Evolutionary conservation across 2,329 filamentous ascomycete species (phyloP).

Genomic region (Aspergillus bombycis): DNA sequence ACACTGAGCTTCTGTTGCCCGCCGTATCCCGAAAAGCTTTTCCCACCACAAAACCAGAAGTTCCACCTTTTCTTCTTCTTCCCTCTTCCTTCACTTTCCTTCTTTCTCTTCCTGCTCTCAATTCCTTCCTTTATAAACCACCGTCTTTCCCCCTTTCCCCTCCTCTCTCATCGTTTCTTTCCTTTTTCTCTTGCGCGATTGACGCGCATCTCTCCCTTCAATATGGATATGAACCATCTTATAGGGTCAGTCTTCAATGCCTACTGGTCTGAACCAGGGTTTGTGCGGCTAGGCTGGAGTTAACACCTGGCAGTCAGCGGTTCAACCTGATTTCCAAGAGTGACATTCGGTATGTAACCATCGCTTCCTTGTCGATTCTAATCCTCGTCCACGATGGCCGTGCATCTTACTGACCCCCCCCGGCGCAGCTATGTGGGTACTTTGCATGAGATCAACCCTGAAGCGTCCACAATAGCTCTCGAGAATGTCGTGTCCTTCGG

Average conservation of each 20-base stretch:
- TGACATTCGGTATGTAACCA: constrained; percentile 78
- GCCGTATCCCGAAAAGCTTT: constrained; percentile 36
- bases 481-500: constrained; percentile 95
- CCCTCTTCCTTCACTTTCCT: constrained; percentile 24
- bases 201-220: constrained; percentile 37
- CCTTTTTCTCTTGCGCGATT: constrained; percentile 31
- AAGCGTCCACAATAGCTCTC: constrained; percentile 92
- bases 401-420: constrained; percentile 37
- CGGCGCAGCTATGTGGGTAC: constrained; percentile 82
- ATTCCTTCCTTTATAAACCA: constrained; percentile 17
- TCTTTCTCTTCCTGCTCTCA: constrained; percentile 25
- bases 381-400: constrained; percentile 7
- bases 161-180: constrained; percentile 30
- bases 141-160: constrained; percentile 21
- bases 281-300: constrained; percentile 39
- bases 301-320: constrained; percentile 67
- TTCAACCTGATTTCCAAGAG: constrained; percentile 98
- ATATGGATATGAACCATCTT: constrained; percentile 55
- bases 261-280: constrained; percentile 34
- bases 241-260: constrained; percentile 47
- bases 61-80: constrained; percentile 27
- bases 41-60: constrained; percentile 31
- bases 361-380: neutral
- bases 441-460: constrained; percentile 96
- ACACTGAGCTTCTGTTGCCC: constrained; percentile 32